A percentile compares a stretch with the other conserved stretches of the same genome.
These are phyloP conservation scores for Nothophytophthora sp. DNA, from an alignment of 352 stramenopile genomes.

Conservation along the genomic window DNA sequence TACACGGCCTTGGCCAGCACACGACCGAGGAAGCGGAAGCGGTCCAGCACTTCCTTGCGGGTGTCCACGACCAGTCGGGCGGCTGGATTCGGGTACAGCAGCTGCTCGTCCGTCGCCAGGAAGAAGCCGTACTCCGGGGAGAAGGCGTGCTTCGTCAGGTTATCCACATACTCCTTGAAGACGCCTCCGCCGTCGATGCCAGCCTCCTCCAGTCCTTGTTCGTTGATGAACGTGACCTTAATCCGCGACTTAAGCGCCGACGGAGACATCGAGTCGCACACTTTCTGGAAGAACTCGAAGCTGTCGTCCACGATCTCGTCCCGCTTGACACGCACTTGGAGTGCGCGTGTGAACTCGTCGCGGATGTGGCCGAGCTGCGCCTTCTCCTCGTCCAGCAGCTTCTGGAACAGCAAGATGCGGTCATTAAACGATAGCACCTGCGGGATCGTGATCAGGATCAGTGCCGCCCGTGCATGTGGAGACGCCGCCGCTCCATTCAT, in stretches of 20 bases:
- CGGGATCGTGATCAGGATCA: conserved; percentile 73
- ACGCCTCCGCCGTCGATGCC: conserved; percentile 97
- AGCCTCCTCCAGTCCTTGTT: conserved; percentile 92
- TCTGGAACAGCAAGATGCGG: conserved; percentile 74
- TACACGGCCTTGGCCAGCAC: conserved; percentile 96
- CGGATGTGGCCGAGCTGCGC: conserved; percentile 40
- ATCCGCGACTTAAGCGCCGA: conserved; percentile 86
- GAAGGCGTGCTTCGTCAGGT: conserved; percentile 91
- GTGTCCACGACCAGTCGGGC: conserved; percentile 71
- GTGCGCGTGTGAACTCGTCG: conserved; percentile 53
- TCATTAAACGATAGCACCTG: conserved; percentile 83
- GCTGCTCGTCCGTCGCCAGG: conserved; percentile 67
- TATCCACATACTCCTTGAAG: conserved; percentile 98
- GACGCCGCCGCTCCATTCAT: conserved; percentile 35
- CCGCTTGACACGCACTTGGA: conserved; percentile 69
- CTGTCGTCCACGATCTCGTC: conserved; percentile 92
- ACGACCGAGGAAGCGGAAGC: conserved; percentile 95
- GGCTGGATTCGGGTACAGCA: conserved; percentile 96
- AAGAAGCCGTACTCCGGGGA: conserved; percentile 84
- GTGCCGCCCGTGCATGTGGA: conserved; percentile 40
- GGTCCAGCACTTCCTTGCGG: conserved; percentile 79
- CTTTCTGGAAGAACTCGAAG: conserved; percentile 77
- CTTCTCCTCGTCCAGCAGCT: conserved; percentile 71
- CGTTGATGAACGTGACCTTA: conserved; percentile 94
- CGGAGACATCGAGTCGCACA: conserved; percentile 55